Base-by-base conservation (phyloP, 306 rosid genomes). In the Cotoneaster glaucophyllus region DNA sequence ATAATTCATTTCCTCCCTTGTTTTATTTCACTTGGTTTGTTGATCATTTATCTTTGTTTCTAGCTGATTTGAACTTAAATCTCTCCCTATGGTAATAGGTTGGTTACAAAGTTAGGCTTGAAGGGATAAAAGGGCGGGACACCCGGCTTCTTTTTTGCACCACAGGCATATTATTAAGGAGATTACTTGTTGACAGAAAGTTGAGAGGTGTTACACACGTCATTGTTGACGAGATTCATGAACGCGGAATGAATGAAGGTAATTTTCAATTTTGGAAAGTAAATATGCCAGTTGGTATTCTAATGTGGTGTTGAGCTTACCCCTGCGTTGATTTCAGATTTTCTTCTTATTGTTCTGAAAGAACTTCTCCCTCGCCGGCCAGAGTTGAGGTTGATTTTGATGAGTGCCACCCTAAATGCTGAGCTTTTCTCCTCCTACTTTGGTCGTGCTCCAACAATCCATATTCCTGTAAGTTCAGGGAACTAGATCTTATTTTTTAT, bases 221-320 rank as follows among this genome's bases (percentile, higher is more conserved):
- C 69, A 85, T 95, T 81, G 97, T 92, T 74, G 99, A 95, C 74
- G 99, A 95, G 86, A 95, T 95, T 83, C 99, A 95, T 85, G 99
- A 95, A 80, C 99, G 97, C 39, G 99, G 99, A 76, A 95, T 95
- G 97, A 92, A 92, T 79, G 99, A 95, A 90, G 99, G 99, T 95
- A 85, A 64, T 64, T 29, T 31, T 18, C 22, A 8, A 68, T 26
- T 4, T 48, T 62, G n/a, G 43, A 70, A 64, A 58, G 39, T 67
- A 52, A 70, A 34, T 73, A 44, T 62, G 57, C 74, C 59, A 63
- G 17, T 76, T 69, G 74, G 62, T 79, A 53, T 67, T 77, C 29
- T 58, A 77, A 31, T 77, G 64, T 26, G 48, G 24, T 50, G 58
- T 34, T 63, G 45, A 78, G 54, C 11, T 4, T 52, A 44, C 6